These are phyloP conservation scores for Ambrosia hybrid DNA, from an alignment of 140 eudicot genomes.

Conservation along the genomic window DNA sequence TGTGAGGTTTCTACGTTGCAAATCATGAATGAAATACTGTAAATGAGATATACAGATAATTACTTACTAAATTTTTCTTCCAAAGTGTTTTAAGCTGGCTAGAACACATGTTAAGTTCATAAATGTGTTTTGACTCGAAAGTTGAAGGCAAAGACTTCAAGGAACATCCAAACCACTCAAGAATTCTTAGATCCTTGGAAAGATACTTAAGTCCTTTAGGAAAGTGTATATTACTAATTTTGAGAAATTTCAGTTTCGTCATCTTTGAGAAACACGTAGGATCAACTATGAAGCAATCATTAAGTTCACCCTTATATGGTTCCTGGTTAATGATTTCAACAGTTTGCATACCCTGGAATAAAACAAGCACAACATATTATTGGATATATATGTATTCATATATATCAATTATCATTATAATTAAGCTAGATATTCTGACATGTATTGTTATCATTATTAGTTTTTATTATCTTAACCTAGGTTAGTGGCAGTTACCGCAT, in stretches of 20 bases:
- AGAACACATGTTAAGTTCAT: slow-evolving; percentile 24
- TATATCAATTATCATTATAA: too few species aligned
- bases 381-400: too few species aligned
- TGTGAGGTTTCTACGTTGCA: background rate
- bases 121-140: slow-evolving; percentile 15
- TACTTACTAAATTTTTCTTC: slow-evolving; percentile 23
- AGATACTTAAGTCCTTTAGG: slow-evolving; percentile 11
- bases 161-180: slow-evolving; percentile 28
- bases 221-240: slow-evolving; percentile 7
- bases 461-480: too few species aligned
- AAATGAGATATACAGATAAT: background rate
- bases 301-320: background rate
- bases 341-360: slow-evolving; percentile 8
- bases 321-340: slow-evolving; percentile 21
- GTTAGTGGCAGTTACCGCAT: background rate
- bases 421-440: too few species aligned
- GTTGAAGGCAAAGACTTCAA: slow-evolving; percentile 21
- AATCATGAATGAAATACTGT: background rate
- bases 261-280: slow-evolving; percentile 17
- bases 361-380: background rate
- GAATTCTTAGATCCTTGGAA: slow-evolving; percentile 27
- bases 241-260: slow-evolving; percentile 29
- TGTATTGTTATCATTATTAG: too few species aligned
- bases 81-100: slow-evolving; percentile 30
- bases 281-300: slow-evolving; percentile 1